Evolutionary conservation across 2,329 filamentous ascomycete species (phyloP).

Genomic region (Pseudocercospora eumusae): DNA sequence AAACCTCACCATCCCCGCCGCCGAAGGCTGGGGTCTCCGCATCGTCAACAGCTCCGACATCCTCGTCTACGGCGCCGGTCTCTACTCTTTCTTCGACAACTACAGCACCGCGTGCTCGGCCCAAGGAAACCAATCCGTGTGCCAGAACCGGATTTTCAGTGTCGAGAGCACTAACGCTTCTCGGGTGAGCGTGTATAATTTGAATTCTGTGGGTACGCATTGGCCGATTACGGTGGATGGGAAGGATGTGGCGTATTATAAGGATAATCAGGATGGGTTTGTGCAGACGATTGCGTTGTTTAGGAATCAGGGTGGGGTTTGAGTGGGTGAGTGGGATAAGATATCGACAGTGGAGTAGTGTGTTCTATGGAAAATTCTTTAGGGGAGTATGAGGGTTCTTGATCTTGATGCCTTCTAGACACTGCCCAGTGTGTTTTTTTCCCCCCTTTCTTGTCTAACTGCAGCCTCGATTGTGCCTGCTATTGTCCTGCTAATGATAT

Average conservation of each 20-base stretch:
- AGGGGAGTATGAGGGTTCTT: background rate
- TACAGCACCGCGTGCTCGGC: conserved; percentile 52
- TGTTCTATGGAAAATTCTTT: no score
- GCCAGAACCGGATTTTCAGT: conserved; percentile 54
- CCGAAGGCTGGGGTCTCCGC: conserved; percentile 66
- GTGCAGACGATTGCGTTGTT: conserved; percentile 49
- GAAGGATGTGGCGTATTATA: conserved; percentile 45
- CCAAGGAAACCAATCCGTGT: conserved; percentile 44
- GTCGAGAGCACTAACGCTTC: conserved; percentile 47
- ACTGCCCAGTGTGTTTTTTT: no score
- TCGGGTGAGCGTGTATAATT: conserved; percentile 48
- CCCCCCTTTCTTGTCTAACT: no score
- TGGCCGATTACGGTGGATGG: conserved; percentile 52
- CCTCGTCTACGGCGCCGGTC: conserved; percentile 62
- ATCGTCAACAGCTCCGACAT: conserved; percentile 60
- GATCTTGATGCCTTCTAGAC: background rate
- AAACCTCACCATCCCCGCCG: conserved; percentile 39
- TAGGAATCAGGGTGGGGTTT: background rate
- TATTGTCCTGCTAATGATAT: background rate
- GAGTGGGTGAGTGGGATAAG: background rate
- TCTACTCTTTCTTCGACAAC: conserved; percentile 70
- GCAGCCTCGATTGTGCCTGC: background rate
- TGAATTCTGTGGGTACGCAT: conserved; percentile 41
- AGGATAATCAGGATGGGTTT: conserved; percentile 52
- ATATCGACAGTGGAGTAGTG: background rate